Evolutionary conservation across 2,329 filamentous ascomycete genomes (phyloP).

Genomic region (Colletotrichum euphorbiae): DNA sequence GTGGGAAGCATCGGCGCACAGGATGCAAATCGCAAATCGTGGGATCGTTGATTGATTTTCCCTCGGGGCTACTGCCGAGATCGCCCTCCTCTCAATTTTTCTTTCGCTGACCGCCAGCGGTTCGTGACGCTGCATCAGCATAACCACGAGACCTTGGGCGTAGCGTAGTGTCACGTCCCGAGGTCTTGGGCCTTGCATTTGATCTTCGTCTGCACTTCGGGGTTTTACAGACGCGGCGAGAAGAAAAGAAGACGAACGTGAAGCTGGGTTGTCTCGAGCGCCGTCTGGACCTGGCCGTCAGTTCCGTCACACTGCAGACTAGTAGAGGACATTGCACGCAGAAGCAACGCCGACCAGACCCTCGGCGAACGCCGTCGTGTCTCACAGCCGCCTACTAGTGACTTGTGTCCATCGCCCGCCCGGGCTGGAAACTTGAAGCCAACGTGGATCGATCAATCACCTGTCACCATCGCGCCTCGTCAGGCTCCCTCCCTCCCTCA

Average conservation of each 20-base stretch:
- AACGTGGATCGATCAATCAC: background rate
- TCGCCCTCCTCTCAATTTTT: background rate
- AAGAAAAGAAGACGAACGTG: slow-evolving; percentile 1
- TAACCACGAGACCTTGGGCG: slow-evolving; percentile 2
- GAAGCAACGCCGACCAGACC: background rate
- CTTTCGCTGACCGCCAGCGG: background rate
- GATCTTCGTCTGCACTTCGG: slow-evolving; percentile 18
- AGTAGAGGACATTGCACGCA: background rate
- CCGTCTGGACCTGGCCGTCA: background rate
- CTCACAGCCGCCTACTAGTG: slow-evolving; percentile 8
- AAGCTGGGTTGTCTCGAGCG: slow-evolving; percentile 15
- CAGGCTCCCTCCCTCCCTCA: background rate
- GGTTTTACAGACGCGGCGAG: background rate
- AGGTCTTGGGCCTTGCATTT: slow-evolving; percentile 23
- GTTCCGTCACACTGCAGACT: slow-evolving; percentile 10
- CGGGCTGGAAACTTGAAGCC: background rate
- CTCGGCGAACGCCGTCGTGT: slow-evolving; percentile 18
- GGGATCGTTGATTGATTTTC: background rate
- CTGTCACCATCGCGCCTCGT: background rate
- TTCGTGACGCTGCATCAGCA: slow-evolving; percentile 1
- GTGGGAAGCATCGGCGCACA: too few relatives aligned
- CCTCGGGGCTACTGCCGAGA: slow-evolving; percentile 21
- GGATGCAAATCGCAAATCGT: slow-evolving; percentile 24
- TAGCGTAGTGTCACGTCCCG: slow-evolving; percentile 26
- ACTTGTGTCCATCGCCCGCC: background rate